Base-by-base conservation (phyloP, 2,329 filamentous ascomycete species). In the Aspergillus piperis region DNA sequence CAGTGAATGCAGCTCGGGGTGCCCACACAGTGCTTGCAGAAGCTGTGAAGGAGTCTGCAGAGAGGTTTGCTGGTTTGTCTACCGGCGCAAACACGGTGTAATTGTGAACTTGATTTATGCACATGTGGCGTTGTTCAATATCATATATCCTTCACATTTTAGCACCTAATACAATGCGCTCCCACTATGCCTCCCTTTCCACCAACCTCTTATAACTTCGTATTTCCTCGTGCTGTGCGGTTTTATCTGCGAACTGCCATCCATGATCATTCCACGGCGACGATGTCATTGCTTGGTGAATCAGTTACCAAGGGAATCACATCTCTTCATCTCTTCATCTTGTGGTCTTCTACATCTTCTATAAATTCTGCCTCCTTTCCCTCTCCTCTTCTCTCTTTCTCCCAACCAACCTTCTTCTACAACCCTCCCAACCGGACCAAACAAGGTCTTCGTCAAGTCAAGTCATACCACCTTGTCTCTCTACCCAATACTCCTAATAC, bases 1-100 rank as follows among this genome's bases (percentile, higher is more conserved):
- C 88, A 54, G 85, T 88, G 30, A 83, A 85, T 70, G 86, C 87
- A 36, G 86, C 88, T 47, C 75, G 82, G 17, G 83, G 85, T 42
- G 81, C 84, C 36, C 79, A 88, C 61, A 77, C 81, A 2, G 86
- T 90, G 42, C 77, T 90, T 53, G 81, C 81, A 54, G 85, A 87
- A 58, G 86, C 86, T 56, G 78, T 89, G 15, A 83, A 81, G 58
- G 87, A 90, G 67, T 82, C 83, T 48, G 78, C 80, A 8, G 77
- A 82, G 66, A 72, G 70, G n/a, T 71, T 71, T 61, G 64, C 73
- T 54, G 71, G 70, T 41, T 60, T 73, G 44, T 30, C 59, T 10
- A 50, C 41, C 23, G 57, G 30, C 32, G 62, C 25, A 19, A 32
- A 32, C 25, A 10, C n/a, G 30, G 25, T 6, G n/a, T 50, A 50